These are phyloP conservation scores for Ophiocordyceps camponoti-rufipedis DNA, from an alignment of 2,329 filamentous ascomycete genomes.

Conservation along the genomic window DNA sequence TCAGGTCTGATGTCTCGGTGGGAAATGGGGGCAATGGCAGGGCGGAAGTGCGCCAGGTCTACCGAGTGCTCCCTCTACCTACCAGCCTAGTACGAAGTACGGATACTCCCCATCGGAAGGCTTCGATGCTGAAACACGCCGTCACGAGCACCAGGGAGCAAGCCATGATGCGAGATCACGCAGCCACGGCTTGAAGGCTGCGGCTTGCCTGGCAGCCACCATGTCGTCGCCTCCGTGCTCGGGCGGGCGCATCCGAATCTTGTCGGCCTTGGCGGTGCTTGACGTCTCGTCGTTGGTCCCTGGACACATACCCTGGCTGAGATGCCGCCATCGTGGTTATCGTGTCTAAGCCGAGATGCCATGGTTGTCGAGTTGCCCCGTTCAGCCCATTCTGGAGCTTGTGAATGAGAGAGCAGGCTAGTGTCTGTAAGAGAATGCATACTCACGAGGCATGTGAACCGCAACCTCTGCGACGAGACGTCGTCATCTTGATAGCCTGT, in stretches of 20 bases:
- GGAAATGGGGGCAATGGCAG: not conserved
- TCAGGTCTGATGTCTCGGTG: not conserved
- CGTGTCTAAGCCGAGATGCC: not conserved
- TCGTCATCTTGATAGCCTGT: not conserved
- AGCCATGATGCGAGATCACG: not conserved
- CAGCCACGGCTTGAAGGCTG: not conserved
- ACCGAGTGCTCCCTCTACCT: not conserved
- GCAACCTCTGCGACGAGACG: too few relatives aligned
- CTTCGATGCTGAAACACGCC: not conserved
- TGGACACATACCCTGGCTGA: not conserved
- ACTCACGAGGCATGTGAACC: too few relatives aligned
- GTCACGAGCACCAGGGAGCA: not conserved
- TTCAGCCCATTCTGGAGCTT: not conserved
- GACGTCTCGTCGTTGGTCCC: not conserved
- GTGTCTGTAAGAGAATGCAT: not conserved
- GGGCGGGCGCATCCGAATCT: not conserved
- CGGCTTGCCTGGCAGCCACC: not conserved
- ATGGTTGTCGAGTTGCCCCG: not conserved
- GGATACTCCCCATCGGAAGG: too few relatives aligned
- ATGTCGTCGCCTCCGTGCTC: not conserved
- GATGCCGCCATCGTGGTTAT: not conserved
- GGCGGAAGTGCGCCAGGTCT: not conserved
- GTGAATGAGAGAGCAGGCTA: not conserved
- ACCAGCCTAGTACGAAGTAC: too few relatives aligned
- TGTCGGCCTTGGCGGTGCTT: not conserved